phyloP scores from a whole-genome alignment of 2,329 filamentous ascomycete species.

The Fusarium albidum region DNA sequence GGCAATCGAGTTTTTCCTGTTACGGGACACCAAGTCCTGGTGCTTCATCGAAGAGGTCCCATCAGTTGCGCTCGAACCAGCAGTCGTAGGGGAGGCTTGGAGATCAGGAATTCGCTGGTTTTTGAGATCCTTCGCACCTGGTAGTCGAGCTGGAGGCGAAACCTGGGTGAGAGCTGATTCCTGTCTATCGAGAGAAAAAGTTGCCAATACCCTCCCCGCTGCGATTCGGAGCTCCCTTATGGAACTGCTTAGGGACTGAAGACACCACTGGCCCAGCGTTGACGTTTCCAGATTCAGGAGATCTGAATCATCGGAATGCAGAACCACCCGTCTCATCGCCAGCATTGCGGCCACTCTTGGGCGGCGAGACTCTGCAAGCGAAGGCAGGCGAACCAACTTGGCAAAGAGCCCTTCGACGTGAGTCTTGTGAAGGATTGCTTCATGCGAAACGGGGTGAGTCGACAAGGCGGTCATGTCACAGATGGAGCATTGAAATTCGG shows the following conservation, averaged over 20 bases:
- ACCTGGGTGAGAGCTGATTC: conserved; percentile 18
- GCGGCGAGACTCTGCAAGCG: conserved; percentile 63
- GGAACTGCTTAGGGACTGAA: conserved; percentile 84
- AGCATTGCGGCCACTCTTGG: conserved; percentile 76
- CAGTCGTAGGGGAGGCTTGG: conserved; percentile 6
- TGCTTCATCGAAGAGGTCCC: conserved; percentile 26
- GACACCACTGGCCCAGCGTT: conserved; percentile 78
- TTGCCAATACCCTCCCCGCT: conserved; percentile 72
- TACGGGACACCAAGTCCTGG: conserved; percentile 40
- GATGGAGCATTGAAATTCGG: conserved; percentile 33
- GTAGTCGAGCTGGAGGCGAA: conserved; percentile 14
- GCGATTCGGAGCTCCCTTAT: conserved; percentile 84
- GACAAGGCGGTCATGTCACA: conserved; percentile 34
- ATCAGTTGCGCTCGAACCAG: conserved; percentile 7
- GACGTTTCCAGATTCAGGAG: conserved; percentile 75
- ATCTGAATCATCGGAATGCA: conserved; percentile 67
- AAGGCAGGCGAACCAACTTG: conserved; percentile 53
- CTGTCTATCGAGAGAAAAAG: conserved; percentile 62
- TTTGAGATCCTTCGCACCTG: background rate
- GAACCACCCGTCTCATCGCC: conserved; percentile 72
- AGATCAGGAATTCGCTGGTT: conserved; percentile 15
- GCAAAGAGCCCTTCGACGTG: conserved; percentile 55
- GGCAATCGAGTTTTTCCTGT: conserved; percentile 74
- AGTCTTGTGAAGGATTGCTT: conserved; percentile 41
- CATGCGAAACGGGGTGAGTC: conserved; percentile 6